Evolutionary conservation across 768 basidiomycete genomes (phyloP).

Genomic region (Lentinula boryana): DNA sequence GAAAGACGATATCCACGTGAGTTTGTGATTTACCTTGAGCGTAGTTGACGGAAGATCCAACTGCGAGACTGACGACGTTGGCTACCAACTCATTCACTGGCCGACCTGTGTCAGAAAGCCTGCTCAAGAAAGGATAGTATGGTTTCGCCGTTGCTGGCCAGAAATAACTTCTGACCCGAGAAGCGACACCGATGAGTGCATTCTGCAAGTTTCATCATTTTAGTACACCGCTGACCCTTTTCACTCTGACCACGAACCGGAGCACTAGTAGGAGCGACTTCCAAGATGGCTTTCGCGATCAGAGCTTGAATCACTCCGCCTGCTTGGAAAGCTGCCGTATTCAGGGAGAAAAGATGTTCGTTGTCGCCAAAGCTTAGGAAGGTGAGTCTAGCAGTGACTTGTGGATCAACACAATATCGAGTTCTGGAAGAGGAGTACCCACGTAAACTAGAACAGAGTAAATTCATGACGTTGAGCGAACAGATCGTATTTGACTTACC

Average conservation of each 20-base stretch:
- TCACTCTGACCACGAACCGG: slow-evolving; percentile 16
- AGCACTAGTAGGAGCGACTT: slow-evolving; percentile 18
- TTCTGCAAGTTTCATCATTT: slow-evolving; percentile 16
- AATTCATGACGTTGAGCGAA: neutral
- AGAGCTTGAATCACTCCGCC: slow-evolving; percentile 15
- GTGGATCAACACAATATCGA: neutral
- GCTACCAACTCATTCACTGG: slow-evolving; percentile 38
- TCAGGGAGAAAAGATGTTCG: slow-evolving; percentile 12
- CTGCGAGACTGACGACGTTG: slow-evolving; percentile 39
- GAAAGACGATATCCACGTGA: neutral
- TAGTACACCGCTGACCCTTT: neutral
- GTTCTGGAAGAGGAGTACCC: neutral
- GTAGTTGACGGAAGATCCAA: slow-evolving; percentile 40
- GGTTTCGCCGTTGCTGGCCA: slow-evolving; percentile 26
- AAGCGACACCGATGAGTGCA: slow-evolving; percentile 19
- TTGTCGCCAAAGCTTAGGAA: slow-evolving; percentile 15
- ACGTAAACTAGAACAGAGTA: neutral
- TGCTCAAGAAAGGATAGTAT: slow-evolving; percentile 32
- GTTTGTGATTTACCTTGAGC: slow-evolving; percentile 29
- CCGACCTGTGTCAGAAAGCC: slow-evolving; percentile 27
- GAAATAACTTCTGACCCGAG: slow-evolving; percentile 18
- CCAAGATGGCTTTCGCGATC: slow-evolving; percentile 12
- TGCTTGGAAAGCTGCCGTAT: slow-evolving; percentile 9
- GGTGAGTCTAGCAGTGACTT: slow-evolving; percentile 2
- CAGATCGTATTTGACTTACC: neutral